Evolutionary conservation across 306 rosid species (phyloP).

Genomic region (Quercus variabilis): DNA sequence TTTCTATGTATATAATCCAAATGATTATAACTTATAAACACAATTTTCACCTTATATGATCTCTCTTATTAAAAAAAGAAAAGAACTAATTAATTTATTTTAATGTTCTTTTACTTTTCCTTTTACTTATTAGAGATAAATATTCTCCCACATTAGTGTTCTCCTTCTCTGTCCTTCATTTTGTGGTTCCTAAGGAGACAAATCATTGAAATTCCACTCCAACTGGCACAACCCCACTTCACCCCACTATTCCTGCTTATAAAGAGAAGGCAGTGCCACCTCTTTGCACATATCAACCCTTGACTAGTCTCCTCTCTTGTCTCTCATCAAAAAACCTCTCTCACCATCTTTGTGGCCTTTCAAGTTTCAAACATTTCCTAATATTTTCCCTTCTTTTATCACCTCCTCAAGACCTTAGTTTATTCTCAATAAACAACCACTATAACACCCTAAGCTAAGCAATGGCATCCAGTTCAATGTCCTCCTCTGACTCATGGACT

Average conservation of each 20-base stretch:
- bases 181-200: slow-evolving; percentile 56
- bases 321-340: slow-evolving; percentile 1
- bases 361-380: neutral
- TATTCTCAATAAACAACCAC: neutral
- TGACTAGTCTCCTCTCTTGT: slow-evolving; percentile 17
- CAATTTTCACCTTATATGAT: neutral
- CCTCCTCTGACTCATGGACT: slow-evolving; percentile 78
- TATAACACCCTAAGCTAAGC: neutral
- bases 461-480: slow-evolving; percentile 81
- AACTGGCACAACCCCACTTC: slow-evolving; percentile 55
- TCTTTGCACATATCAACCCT: slow-evolving; percentile 32
- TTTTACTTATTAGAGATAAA: slow-evolving; percentile 33
- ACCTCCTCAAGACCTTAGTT: neutral
- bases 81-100: neutral
- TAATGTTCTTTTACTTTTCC: neutral
- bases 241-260: slow-evolving; percentile 42
- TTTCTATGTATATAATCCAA: too few species aligned
- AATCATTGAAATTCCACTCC: slow-evolving; percentile 68
- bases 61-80: neutral
- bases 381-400: neutral
- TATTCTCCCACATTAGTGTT: slow-evolving; percentile 46
- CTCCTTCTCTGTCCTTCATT: slow-evolving; percentile 40
- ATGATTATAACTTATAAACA: too few species aligned
- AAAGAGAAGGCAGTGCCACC: slow-evolving; percentile 48
- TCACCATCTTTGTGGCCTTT: slow-evolving; percentile 3